phyloP scores from a whole-genome alignment of 2,329 filamentous ascomycete species.

The Chrysoporthe austroafricana region DNA sequence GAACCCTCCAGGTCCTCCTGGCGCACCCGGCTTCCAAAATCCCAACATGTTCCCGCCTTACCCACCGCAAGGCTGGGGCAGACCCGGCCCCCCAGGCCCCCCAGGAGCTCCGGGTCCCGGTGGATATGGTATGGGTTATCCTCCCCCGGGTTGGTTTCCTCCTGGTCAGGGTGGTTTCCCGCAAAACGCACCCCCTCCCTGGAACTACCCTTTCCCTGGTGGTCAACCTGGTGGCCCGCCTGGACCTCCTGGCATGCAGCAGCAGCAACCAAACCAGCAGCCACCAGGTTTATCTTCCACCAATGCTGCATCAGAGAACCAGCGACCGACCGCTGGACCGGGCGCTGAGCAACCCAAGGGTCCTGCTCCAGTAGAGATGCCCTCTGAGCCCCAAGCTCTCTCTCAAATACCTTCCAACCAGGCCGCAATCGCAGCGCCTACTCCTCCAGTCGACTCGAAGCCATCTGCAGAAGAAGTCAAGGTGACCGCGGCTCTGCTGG shows the following conservation, averaged over 20 bases:
- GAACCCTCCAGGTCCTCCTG: slow-evolving; percentile 30
- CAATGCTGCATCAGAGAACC: slow-evolving; percentile 38
- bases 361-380: slow-evolving; percentile 44
- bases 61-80: slow-evolving; percentile 39
- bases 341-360: slow-evolving; percentile 52
- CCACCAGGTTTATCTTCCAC: slow-evolving; percentile 29
- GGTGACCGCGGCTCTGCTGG: slow-evolving; percentile 57
- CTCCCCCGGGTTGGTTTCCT: slow-evolving; percentile 77
- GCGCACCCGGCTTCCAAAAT: slow-evolving; percentile 35
- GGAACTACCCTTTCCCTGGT: slow-evolving; percentile 65
- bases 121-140: slow-evolving; percentile 71
- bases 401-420: slow-evolving; percentile 51
- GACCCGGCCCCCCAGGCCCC: slow-evolving; percentile 35
- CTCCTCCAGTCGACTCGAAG: slow-evolving; percentile 71
- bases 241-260: slow-evolving; percentile 34
- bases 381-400: slow-evolving; percentile 57
- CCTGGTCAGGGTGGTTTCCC: slow-evolving; percentile 76
- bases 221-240: slow-evolving; percentile 37
- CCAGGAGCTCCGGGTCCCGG: slow-evolving; percentile 37
- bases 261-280: slow-evolving; percentile 39
- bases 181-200: slow-evolving; percentile 63
- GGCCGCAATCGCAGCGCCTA: slow-evolving; percentile 52
- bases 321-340: slow-evolving; percentile 57
- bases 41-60: slow-evolving; percentile 34
- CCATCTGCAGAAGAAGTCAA: slow-evolving; percentile 59